Evolutionary conservation across 306 rosid genomes (phyloP).

Genomic region (Hippophae gyantsensis): DNA sequence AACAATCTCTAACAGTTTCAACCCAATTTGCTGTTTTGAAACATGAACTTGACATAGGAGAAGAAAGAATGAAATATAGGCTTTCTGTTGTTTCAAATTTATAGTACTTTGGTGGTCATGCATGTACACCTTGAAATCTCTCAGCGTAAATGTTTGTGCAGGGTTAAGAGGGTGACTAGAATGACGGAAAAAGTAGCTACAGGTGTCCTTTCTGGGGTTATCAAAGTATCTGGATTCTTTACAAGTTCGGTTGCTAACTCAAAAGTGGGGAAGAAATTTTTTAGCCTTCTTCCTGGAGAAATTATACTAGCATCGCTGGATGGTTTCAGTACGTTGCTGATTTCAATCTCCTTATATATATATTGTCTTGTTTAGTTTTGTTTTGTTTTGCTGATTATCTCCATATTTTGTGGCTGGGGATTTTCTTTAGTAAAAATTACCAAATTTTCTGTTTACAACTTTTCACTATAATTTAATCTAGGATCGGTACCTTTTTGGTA

Average conservation of each 20-base stretch:
- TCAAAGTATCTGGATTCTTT: conserved; percentile 41
- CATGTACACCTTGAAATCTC: conserved; percentile 5
- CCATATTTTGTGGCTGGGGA: too few species aligned
- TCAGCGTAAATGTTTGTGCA: conserved; percentile 23
- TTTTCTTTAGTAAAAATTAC: too few species aligned
- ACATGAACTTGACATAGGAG: not conserved
- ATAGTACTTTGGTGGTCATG: not conserved
- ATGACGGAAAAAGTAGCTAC: conserved; percentile 84
- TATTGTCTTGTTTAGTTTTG: not conserved
- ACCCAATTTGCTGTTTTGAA: not conserved
- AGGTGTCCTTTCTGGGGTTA: conserved; percentile 77
- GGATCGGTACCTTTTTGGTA: too few species aligned
- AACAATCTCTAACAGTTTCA: too few species aligned
- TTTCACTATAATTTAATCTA: too few species aligned
- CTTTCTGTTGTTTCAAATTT: not conserved
- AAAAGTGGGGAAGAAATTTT: conserved; percentile 41
- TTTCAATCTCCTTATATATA: not conserved
- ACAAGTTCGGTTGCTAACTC: conserved; percentile 64
- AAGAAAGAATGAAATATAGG: not conserved
- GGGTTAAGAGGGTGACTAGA: conserved; percentile 86
- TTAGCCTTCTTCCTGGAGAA: conserved; percentile 42
- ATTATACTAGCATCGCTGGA: conserved; percentile 39
- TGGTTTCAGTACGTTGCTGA: conserved; percentile 36
- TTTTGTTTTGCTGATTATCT: not conserved
- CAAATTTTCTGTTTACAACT: too few species aligned